phyloP scores from a whole-genome alignment of 768 basidiomycete genomes.

The Serpula lacrymans region DNA sequence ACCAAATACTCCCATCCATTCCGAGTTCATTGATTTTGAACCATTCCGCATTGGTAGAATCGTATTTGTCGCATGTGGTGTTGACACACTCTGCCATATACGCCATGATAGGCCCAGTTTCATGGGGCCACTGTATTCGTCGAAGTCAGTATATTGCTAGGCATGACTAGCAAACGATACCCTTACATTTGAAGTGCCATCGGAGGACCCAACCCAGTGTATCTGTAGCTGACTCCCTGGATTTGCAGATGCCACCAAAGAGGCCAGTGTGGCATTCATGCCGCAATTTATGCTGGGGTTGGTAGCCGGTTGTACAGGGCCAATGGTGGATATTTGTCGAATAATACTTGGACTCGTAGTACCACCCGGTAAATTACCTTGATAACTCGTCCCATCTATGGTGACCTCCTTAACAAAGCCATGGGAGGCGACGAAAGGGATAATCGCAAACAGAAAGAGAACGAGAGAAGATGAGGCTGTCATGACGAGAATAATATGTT shows the following conservation, averaged over 20 bases:
- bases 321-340: slow-evolving; percentile 36
- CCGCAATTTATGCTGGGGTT: slow-evolving; percentile 64
- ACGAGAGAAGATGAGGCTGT: slow-evolving; percentile 3
- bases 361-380: slow-evolving; percentile 30
- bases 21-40: slow-evolving; percentile 67
- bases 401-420: slow-evolving; percentile 26
- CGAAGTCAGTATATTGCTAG: neutral
- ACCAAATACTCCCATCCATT: slow-evolving; percentile 42
- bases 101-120: slow-evolving; percentile 66
- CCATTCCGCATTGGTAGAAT: slow-evolving; percentile 59
- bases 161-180: slow-evolving; percentile 11
- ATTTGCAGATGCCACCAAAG: slow-evolving; percentile 49
- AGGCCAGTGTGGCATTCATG: slow-evolving; percentile 44
- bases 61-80: slow-evolving; percentile 55
- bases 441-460: slow-evolving; percentile 10
- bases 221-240: slow-evolving; percentile 55
- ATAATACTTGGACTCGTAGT: slow-evolving; percentile 36
- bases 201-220: slow-evolving; percentile 48
- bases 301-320: slow-evolving; percentile 52
- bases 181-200: slow-evolving; percentile 32
- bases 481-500: too few species aligned
- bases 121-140: slow-evolving; percentile 45
- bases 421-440: slow-evolving; percentile 24
- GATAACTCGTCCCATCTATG: slow-evolving; percentile 25
- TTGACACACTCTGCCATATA: slow-evolving; percentile 67